Evolutionary conservation across 1,139 yeast species (phyloP).

Genomic region (Scheffersomyces parashehatae): DNA sequence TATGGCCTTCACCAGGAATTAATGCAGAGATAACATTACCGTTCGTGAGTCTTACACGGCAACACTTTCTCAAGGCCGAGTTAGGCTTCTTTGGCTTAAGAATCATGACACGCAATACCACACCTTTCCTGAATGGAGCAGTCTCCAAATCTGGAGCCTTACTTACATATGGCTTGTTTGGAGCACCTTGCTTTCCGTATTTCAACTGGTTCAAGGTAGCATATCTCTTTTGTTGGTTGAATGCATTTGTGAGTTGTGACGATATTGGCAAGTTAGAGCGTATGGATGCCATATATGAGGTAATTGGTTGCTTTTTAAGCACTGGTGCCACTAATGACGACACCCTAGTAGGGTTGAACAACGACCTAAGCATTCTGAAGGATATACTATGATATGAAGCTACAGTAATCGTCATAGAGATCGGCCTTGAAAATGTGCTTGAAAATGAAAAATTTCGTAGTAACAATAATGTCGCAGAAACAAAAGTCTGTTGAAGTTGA

Average conservation of each 20-base stretch:
- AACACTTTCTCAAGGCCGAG: conserved; percentile 96
- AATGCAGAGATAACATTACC: conserved; percentile 90
- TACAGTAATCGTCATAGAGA: not conserved
- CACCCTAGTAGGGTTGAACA: conserved; percentile 9
- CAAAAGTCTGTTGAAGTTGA: too few species aligned
- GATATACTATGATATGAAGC: not conserved
- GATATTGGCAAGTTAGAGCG: conserved; percentile 9
- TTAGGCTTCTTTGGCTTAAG: conserved; percentile 97
- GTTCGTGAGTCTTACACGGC: conserved; percentile 89
- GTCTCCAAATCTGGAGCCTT: conserved; percentile 81
- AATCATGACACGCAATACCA: conserved; percentile 91
- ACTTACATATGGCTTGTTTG: conserved; percentile 44
- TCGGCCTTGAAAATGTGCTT: too few species aligned
- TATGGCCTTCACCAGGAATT: conserved; percentile 98
- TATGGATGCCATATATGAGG: conserved; percentile 10
- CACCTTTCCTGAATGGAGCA: conserved; percentile 88
- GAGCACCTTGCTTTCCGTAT: conserved; percentile 62
- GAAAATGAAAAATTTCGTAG: not conserved
- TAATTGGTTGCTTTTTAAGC: conserved; percentile 2
- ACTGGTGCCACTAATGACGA: conserved; percentile 2
- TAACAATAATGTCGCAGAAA: not conserved
- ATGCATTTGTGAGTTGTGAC: conserved; percentile 14
- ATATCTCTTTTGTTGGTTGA: conserved; percentile 41
- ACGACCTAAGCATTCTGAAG: conserved; percentile 13
- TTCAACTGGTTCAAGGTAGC: conserved; percentile 77